A percentile compares a stretch with the other conserved stretches of the same genome.
Evolutionary conservation across 2,329 filamentous ascomycete species (phyloP).

Genomic region (Clarireedia sp.): DNA sequence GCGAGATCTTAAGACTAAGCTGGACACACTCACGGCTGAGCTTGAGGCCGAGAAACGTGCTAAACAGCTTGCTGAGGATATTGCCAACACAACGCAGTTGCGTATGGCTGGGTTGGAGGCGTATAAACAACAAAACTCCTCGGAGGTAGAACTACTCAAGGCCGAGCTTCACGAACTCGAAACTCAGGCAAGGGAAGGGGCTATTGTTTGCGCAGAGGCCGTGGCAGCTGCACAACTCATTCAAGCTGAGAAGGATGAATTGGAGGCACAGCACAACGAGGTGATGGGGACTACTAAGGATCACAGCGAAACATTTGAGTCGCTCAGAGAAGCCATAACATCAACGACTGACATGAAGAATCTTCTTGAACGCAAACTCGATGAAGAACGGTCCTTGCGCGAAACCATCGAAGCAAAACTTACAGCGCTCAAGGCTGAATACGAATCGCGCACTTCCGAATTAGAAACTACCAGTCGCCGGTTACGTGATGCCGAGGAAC

Average conservation of each 20-base stretch:
- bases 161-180: constrained; percentile 77
- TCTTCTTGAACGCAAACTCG: constrained; percentile 71
- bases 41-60: constrained; percentile 74
- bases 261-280: constrained; percentile 61
- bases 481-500: constrained; percentile 76
- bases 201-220: constrained; percentile 69
- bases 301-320: constrained; percentile 62
- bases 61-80: constrained; percentile 81
- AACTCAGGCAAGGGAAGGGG: constrained; percentile 70
- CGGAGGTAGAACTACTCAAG: constrained; percentile 78
- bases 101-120: constrained; percentile 77
- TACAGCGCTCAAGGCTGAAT: constrained; percentile 67
- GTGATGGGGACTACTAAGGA: constrained; percentile 59
- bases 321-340: constrained; percentile 68
- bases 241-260: constrained; percentile 77
- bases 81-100: constrained; percentile 70
- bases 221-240: constrained; percentile 66
- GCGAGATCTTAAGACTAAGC: constrained; percentile 67
- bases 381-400: constrained; percentile 71
- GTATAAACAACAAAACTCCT: constrained; percentile 73
- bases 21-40: constrained; percentile 62
- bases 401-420: constrained; percentile 73
- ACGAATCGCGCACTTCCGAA: constrained; percentile 72
- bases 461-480: constrained; percentile 66
- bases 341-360: constrained; percentile 71